Conservation (phyloP, 345 rosid genomes). For the Excoecaria agallocha region DNA sequence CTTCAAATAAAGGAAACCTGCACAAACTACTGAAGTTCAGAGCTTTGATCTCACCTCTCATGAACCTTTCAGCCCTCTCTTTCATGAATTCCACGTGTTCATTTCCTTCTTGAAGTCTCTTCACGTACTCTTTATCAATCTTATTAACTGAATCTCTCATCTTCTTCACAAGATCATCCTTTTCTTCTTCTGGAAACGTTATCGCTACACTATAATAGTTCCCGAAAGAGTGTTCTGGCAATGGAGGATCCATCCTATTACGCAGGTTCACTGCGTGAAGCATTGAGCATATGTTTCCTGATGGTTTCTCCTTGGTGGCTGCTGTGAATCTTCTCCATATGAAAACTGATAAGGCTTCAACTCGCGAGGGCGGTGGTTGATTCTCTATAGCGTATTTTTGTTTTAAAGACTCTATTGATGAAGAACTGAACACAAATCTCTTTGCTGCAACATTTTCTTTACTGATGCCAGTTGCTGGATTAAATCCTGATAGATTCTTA, state of each 20-base stretch:
- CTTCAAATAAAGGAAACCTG: conserved; percentile 38
- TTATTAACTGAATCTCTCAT: conserved; percentile 16
- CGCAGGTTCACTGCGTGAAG: conserved; percentile 43
- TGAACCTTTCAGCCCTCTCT: conserved; percentile 8
- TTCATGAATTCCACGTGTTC: conserved; percentile 17
- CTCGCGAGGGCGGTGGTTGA: conserved; percentile 24
- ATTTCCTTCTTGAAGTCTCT: conserved; percentile 6
- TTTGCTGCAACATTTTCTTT: conserved; percentile 9
- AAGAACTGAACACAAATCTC: conserved; percentile 14
- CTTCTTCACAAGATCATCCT: neutral
- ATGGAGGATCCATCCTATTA: conserved; percentile 24
- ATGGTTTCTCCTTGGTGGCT: conserved; percentile 20
- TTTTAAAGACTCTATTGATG: conserved; percentile 8
- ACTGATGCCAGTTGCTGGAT: conserved; percentile 4
- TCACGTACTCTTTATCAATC: conserved; percentile 2
- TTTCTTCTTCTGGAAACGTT: conserved; percentile 9
- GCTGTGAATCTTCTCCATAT: conserved; percentile 44
- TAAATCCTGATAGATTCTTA: conserved; percentile 14
- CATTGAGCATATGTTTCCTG: conserved; percentile 19
- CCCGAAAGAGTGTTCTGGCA: conserved; percentile 41
- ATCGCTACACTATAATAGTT: conserved; percentile 26
- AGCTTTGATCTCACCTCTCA: conserved; percentile 23
- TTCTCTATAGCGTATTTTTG: neutral
- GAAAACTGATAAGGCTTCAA: conserved; percentile 43
- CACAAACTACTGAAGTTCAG: conserved; percentile 40